Evolutionary conservation across 139 green algal species (phyloP).

Genomic region (Protoeuglena noctilucae): DNA sequence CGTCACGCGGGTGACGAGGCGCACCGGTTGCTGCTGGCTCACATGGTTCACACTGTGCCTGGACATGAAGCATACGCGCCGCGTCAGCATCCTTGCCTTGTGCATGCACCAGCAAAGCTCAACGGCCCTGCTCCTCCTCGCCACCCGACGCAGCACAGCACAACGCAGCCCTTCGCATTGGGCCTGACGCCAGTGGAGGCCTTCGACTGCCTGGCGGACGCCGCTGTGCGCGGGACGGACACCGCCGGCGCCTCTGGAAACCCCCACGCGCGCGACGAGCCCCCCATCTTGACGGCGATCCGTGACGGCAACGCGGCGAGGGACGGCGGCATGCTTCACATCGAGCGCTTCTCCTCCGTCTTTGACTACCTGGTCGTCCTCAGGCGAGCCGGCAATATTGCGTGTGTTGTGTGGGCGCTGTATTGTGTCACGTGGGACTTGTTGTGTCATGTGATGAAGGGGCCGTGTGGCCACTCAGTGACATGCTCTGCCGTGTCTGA

Average conservation of each 20-base stretch:
- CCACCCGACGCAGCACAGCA: conserved; percentile 23
- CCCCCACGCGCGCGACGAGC: background rate
- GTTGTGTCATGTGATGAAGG: no score
- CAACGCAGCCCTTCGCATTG: conserved; percentile 68
- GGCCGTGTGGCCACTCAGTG: no score
- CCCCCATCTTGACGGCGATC: background rate
- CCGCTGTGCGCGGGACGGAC: background rate
- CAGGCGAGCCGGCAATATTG: background rate
- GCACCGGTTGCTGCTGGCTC: background rate
- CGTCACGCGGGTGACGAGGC: conserved; percentile 49
- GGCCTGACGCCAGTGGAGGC: conserved; percentile 25
- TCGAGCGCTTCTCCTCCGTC: conserved; percentile 70
- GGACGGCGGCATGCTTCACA: conserved; percentile 35
- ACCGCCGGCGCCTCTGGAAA: background rate
- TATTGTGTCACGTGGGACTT: no score
- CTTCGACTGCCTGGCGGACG: conserved; percentile 14
- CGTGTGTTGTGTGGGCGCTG: no score
- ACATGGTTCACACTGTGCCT: no score
- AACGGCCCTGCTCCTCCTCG: no score
- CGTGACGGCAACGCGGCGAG: conserved; percentile 1
- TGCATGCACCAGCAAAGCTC: no score
- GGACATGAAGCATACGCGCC: no score
- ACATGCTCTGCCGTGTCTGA: no score
- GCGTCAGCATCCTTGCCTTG: no score
- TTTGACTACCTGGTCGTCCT: conserved; percentile 81